These are phyloP conservation scores for Seminavis robusta DNA, from an alignment of 108 stramenopile species.

Conservation along the genomic window DNA sequence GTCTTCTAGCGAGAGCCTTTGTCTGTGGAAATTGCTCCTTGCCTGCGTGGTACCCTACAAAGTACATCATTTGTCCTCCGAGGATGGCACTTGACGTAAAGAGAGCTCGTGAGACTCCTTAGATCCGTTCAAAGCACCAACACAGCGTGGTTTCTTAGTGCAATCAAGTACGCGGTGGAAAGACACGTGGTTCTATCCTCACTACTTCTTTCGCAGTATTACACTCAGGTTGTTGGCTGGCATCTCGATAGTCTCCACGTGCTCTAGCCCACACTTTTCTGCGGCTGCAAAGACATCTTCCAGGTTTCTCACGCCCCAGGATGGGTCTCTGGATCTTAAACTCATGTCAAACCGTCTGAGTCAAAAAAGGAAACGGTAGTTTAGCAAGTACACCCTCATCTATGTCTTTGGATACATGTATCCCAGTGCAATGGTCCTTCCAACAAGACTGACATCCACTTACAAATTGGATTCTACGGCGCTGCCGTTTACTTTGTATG, in stretches of 20 bases:
- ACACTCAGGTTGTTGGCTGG: constrained; percentile 81
- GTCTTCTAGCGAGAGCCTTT: no score
- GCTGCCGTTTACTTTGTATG: constrained; percentile 64
- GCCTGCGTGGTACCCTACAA: no score
- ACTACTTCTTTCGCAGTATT: constrained; percentile 38
- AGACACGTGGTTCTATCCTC: not conserved
- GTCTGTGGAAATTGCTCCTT: no score
- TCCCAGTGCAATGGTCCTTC: not conserved
- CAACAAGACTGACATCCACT: constrained; percentile 12
- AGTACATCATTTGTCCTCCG: no score
- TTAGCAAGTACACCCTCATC: no score
- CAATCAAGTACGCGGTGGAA: no score
- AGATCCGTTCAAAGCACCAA: no score
- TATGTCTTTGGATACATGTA: no score
- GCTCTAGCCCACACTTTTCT: constrained; percentile 41
- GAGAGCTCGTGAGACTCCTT: no score
- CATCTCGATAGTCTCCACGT: constrained; percentile 67
- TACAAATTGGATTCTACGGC: constrained; percentile 75
- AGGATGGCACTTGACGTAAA: no score
- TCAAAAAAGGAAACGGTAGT: not conserved
- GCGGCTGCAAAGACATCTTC: constrained; percentile 65
- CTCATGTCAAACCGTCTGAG: constrained; percentile 63
- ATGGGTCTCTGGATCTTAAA: constrained; percentile 44
- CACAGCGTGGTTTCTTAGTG: no score
- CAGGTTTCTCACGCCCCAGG: constrained; percentile 70